These are phyloP conservation scores for Parascedosporium putredinis DNA, from an alignment of 2,329 filamentous ascomycete genomes.

Conservation along the genomic window DNA sequence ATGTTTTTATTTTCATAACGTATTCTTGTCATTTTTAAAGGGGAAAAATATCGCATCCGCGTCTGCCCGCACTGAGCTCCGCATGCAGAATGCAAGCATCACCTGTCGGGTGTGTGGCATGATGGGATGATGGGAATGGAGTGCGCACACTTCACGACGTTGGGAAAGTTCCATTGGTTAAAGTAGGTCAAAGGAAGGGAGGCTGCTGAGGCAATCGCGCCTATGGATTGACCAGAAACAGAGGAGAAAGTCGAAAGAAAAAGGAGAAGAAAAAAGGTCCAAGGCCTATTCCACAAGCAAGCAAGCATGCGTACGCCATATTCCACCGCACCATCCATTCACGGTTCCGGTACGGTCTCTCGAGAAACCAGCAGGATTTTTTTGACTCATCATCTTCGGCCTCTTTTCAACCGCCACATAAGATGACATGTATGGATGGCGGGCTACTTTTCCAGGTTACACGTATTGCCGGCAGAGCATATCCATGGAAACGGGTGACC, in stretches of 20 bases:
- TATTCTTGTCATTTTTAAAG: neutral
- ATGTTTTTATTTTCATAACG: neutral
- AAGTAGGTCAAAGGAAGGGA: too few relatives aligned
- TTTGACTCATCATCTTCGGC: too few relatives aligned
- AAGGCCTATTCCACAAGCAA: too few relatives aligned
- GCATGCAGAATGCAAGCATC: slow-evolving; percentile 1
- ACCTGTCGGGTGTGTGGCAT: neutral
- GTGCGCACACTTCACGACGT: too few relatives aligned
- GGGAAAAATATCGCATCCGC: neutral
- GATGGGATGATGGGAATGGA: neutral
- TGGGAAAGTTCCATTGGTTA: neutral
- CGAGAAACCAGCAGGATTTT: too few relatives aligned
- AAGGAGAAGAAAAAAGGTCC: neutral
- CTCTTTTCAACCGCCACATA: too few relatives aligned
- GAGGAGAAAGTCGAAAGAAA: too few relatives aligned
- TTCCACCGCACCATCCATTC: too few relatives aligned
- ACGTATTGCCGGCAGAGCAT: neutral
- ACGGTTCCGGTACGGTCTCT: too few relatives aligned
- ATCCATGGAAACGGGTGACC: neutral
- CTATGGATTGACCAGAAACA: slow-evolving; percentile 1
- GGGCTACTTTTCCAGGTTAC: too few relatives aligned
- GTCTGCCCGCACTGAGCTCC: neutral
- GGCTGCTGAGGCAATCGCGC: neutral
- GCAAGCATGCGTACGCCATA: too few relatives aligned
- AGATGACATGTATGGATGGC: too few relatives aligned